phyloP scores from a whole-genome alignment of 2,329 filamentous ascomycete genomes.

The Lasiodiplodia sp. region DNA sequence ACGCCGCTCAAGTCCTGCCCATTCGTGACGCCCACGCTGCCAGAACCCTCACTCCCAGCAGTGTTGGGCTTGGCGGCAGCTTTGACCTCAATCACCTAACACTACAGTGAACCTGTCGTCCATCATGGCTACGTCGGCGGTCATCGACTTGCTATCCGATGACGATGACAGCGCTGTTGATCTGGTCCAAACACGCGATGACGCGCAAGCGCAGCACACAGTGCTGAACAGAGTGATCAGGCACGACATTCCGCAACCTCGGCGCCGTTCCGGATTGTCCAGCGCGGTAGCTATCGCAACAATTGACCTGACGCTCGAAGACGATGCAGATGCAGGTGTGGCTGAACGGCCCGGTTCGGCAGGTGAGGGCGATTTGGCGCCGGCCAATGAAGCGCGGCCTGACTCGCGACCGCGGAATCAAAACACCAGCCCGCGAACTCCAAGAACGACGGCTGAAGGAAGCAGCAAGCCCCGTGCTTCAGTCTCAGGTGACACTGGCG shows the following conservation, averaged over 20 bases:
- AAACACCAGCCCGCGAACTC: conserved; percentile 25
- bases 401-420: conserved; percentile 24
- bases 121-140: not conserved
- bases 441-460: conserved; percentile 2
- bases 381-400: conserved; percentile 11
- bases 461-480: conserved; percentile 17
- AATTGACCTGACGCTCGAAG: conserved; percentile 8
- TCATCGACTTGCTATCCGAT: conserved; percentile 1
- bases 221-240: not conserved
- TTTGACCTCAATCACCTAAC: not conserved
- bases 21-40: too few species aligned
- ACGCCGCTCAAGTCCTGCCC: not conserved
- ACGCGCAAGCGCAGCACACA: not conserved
- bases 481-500: conserved; percentile 20
- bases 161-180: conserved; percentile 2
- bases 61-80: not conserved
- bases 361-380: conserved; percentile 1
- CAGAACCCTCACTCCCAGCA: not conserved
- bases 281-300: not conserved
- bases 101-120: not conserved
- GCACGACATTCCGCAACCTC: not conserved
- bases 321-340: not conserved
- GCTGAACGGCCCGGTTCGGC: conserved; percentile 13
- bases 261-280: too few species aligned
- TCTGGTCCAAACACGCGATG: not conserved